A percentile compares a stretch with the other conserved stretches of the same genome.
These are phyloP conservation scores for Tulasnella sp. DNA, from an alignment of 768 basidiomycete genomes.

Conservation along the genomic window DNA sequence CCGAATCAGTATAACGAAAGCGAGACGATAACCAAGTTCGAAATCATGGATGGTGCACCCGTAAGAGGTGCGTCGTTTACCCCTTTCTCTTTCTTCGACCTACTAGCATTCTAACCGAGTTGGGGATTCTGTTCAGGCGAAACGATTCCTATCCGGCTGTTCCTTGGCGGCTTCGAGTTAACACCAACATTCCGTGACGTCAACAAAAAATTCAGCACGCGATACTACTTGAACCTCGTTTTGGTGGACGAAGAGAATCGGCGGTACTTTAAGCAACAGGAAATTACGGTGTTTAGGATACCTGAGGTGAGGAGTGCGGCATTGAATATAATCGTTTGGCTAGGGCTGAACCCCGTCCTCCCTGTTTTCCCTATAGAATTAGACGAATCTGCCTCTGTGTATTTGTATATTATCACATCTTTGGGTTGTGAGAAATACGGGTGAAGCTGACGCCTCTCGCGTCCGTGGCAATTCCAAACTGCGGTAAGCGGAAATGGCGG, in stretches of 20 bases:
- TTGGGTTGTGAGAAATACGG: not conserved
- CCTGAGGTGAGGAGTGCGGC: conserved; percentile 34
- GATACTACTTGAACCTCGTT: conserved; percentile 96
- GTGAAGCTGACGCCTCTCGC: not conserved
- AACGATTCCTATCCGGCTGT: conserved; percentile 96
- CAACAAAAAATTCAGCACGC: conserved; percentile 96
- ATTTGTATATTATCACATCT: not conserved
- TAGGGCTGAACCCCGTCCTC: too few relatives aligned
- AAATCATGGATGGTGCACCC: conserved; percentile 50
- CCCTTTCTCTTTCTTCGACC: not conserved
- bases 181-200: conserved; percentile 99
- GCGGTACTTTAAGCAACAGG: conserved; percentile 96
- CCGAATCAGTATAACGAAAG: conserved; percentile 99
- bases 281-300: conserved; percentile 87
- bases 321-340: too few relatives aligned
- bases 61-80: conserved; percentile 32
- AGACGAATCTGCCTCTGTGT: not conserved
- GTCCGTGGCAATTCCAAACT: too few relatives aligned
- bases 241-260: conserved; percentile 97
- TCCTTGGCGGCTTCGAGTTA: conserved; percentile 95
- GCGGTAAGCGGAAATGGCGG: not conserved
- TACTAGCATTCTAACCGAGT: not conserved
- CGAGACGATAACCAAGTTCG: conserved; percentile 97
- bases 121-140: too few relatives aligned
- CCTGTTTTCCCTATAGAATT: not conserved